phyloP scores from a whole-genome alignment of 768 basidiomycete genomes.

The Termitomyces sp. region DNA sequence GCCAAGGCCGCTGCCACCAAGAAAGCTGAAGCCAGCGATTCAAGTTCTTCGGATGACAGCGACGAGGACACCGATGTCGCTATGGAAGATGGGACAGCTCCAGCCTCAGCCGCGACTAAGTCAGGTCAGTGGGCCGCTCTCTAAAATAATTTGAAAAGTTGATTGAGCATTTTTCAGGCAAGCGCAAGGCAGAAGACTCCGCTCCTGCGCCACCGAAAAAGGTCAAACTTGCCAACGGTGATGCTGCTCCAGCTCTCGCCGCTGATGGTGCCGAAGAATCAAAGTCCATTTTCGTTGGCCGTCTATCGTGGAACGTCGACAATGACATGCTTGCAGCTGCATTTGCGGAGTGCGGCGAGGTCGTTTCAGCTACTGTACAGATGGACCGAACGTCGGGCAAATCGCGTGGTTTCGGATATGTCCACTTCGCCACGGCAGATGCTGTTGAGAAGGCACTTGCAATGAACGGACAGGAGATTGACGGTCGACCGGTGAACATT shows the following conservation, averaged over 20 bases:
- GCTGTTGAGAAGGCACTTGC: conserved; percentile 79
- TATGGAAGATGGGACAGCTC: conserved; percentile 35
- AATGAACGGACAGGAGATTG: conserved; percentile 84
- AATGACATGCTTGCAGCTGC: conserved; percentile 92
- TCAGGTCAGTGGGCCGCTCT: conserved; percentile 28
- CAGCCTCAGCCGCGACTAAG: conserved; percentile 32
- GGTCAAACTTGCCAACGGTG: conserved; percentile 64
- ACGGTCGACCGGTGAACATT: conserved; percentile 84
- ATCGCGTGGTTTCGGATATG: conserved; percentile 83
- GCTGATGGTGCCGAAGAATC: conserved; percentile 41
- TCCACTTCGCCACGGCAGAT: conserved; percentile 64
- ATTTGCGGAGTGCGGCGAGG: conserved; percentile 85
- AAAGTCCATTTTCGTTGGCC: conserved; percentile 85
- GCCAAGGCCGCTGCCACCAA: neutral
- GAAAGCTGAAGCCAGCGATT: conserved; percentile 2
- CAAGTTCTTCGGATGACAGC: conserved; percentile 25
- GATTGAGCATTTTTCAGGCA: conserved; percentile 33
- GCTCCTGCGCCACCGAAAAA: conserved; percentile 69
- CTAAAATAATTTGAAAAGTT: neutral
- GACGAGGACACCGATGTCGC: conserved; percentile 59
- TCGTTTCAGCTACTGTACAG: conserved; percentile 85
- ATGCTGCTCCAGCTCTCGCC: conserved; percentile 31
- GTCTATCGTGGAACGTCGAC: conserved; percentile 94
- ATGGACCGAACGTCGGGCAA: conserved; percentile 77
- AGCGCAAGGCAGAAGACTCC: conserved; percentile 78